These are phyloP conservation scores for Fusarium graminum DNA, from an alignment of 2,329 filamentous ascomycete genomes.

Conservation along the genomic window DNA sequence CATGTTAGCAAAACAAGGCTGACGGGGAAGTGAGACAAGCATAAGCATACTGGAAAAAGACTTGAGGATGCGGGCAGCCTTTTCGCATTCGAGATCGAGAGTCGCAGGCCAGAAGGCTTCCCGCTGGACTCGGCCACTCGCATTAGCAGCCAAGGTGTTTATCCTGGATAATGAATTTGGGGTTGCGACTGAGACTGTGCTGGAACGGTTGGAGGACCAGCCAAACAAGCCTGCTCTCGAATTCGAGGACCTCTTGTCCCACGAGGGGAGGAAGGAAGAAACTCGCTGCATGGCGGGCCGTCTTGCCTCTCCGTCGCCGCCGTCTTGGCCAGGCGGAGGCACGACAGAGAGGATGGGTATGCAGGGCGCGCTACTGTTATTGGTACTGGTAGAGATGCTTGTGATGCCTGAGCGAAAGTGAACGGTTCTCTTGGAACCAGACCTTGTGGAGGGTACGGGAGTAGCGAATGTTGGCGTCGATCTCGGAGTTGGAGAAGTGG, in stretches of 20 bases:
- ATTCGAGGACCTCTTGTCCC: conserved; percentile 59
- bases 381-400: conserved; percentile 31
- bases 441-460: conserved; percentile 24
- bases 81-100: conserved; percentile 90
- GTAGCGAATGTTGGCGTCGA: conserved; percentile 38
- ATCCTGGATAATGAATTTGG: conserved; percentile 50
- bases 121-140: conserved; percentile 51
- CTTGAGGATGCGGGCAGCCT: conserved; percentile 88
- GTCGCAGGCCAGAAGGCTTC: conserved; percentile 89
- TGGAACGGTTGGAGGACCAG: conserved; percentile 65
- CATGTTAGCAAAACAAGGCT: conserved; percentile 34
- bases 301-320: conserved; percentile 54
- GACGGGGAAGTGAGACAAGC: conserved; percentile 21
- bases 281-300: conserved; percentile 59
- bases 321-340: conserved; percentile 51
- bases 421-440: conserved; percentile 34
- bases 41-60: conserved; percentile 82
- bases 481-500: conserved; percentile 42
- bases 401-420: conserved; percentile 32
- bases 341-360: conserved; percentile 51
- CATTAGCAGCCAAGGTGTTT: conserved; percentile 54
- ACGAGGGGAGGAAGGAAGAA: conserved; percentile 60
- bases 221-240: conserved; percentile 55
- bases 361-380: conserved; percentile 52
- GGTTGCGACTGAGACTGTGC: conserved; percentile 36